Evolutionary conservation across 176 grass and related monocot genomes (phyloP), one percentile per base, ranked within the genome.

Genomic region (Carex scoparia): DNA sequence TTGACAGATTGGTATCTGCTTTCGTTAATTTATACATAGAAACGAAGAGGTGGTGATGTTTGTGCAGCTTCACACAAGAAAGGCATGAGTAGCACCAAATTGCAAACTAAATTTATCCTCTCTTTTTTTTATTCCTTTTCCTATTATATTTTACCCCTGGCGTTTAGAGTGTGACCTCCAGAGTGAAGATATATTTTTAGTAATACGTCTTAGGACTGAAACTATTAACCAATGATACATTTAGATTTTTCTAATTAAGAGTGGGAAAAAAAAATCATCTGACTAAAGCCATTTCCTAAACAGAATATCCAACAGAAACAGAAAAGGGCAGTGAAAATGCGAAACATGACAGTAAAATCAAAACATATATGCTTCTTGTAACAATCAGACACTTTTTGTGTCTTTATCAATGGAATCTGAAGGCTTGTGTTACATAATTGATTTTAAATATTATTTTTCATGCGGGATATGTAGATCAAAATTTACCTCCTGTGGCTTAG

Each of bases 11-110:
- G 40, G 8, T 81, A 15, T 81, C 58, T 38, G 1, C 61, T 82
- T 46, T n/a, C 5, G 61, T 55, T 83, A 69, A 69, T 67, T 65
- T 83, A 83, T 83, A 68, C 53, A 32, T 33, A 63, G 6, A 59
- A 61, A 61, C 23, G 74, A 78, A 78, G 63, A 51, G 62, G 11
- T 55, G 23, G 81, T 69, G 81, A 83, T 83, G 81, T 83, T 48
- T 68, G 62, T 83, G 62, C 42, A 65, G 79, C 63, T 68, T 65
- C 38, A 69, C 81, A 83, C 38, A 32, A 53, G 19, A 83, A 83
- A 51, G 42, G 64, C 64, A 83, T 83, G 81, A 66, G 23, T 49
- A 66, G 23, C 64, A 23, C 23, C 63, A 83, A 54, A 31, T 16
- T 83, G 10, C 58, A 81, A 83, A 66, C 37, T 67, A 81, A 83